phyloP scores from a whole-genome alignment of 495 filamentous ascomycete species.

The Hypoxylon perforatum region DNA sequence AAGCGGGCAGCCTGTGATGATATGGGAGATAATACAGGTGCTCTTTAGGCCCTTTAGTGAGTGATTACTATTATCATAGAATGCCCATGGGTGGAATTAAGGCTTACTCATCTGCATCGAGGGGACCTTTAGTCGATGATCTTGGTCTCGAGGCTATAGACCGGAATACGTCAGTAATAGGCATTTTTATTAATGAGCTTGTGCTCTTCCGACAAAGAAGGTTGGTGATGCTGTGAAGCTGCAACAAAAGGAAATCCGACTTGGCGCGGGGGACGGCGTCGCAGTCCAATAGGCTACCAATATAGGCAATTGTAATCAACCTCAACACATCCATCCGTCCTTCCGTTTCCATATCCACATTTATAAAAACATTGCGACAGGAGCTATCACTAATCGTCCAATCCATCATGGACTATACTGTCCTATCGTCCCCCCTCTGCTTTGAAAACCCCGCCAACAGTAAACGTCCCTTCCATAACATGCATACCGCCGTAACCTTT shows the following conservation, averaged over 20 bases:
- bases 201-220: background rate
- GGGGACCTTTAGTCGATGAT: conserved; percentile 66
- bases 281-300: background rate
- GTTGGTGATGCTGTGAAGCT: background rate
- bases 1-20: conserved; percentile 33
- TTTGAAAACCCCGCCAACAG: too few species aligned
- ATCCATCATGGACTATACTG: too few species aligned
- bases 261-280: background rate
- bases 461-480: too few species aligned
- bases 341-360: background rate
- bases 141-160: conserved; percentile 57
- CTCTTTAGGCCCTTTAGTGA: conserved; percentile 33
- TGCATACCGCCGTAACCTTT: too few species aligned
- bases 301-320: background rate
- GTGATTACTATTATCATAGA: conserved; percentile 4
- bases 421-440: too few species aligned
- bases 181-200: conserved; percentile 21
- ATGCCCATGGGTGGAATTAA: conserved; percentile 17
- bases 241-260: conserved; percentile 1
- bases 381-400: background rate
- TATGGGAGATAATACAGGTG: conserved; percentile 42
- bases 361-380: background rate
- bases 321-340: background rate
- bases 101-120: conserved; percentile 66
- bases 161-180: conserved; percentile 41